phyloP scores from a whole-genome alignment of 2,329 filamentous ascomycete genomes.

The Fusarium humuli region DNA sequence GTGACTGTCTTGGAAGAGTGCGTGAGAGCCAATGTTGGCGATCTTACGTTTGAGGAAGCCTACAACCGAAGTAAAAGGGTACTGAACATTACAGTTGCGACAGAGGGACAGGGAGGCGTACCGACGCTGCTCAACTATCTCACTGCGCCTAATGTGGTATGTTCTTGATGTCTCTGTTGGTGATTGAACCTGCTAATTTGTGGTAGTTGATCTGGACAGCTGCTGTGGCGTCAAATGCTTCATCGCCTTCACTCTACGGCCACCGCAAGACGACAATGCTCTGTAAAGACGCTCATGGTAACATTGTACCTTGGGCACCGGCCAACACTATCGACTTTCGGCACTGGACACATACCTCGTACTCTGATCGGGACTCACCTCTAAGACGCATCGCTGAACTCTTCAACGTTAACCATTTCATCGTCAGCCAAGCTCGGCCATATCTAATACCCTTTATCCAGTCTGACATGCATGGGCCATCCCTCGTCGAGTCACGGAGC shows the following conservation, averaged over 20 bases:
- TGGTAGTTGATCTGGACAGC: constrained; percentile 81
- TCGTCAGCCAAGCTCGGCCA: constrained; percentile 90
- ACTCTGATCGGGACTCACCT: constrained; percentile 72
- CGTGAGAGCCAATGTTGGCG: constrained; percentile 85
- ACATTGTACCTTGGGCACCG: constrained; percentile 79
- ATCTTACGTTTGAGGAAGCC: constrained; percentile 93
- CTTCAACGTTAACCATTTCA: constrained; percentile 95
- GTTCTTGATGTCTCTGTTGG: constrained; percentile 51
- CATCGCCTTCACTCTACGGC: constrained; percentile 73
- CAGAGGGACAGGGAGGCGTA: constrained; percentile 77
- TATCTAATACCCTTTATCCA: constrained; percentile 89
- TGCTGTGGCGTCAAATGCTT: constrained; percentile 79
- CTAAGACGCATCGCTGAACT: constrained; percentile 81
- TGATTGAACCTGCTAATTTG: constrained; percentile 19
- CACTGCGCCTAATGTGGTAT: constrained; percentile 90
- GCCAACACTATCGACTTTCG: constrained; percentile 71
- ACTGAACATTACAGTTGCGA: constrained; percentile 91
- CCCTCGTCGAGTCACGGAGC: constrained; percentile 68
- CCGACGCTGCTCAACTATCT: constrained; percentile 91
- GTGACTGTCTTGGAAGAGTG: constrained; percentile 84
- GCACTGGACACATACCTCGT: constrained; percentile 74
- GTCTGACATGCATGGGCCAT: constrained; percentile 82
- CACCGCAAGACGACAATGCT: constrained; percentile 73
- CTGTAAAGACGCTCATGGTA: constrained; percentile 80
- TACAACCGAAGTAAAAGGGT: constrained; percentile 86